Percentiles rank a stretch among this genome's conserved stretches.
phyloP scores from a whole-genome alignment of 2,329 filamentous ascomycete species.

The Ascochyta clinopodiicola region DNA sequence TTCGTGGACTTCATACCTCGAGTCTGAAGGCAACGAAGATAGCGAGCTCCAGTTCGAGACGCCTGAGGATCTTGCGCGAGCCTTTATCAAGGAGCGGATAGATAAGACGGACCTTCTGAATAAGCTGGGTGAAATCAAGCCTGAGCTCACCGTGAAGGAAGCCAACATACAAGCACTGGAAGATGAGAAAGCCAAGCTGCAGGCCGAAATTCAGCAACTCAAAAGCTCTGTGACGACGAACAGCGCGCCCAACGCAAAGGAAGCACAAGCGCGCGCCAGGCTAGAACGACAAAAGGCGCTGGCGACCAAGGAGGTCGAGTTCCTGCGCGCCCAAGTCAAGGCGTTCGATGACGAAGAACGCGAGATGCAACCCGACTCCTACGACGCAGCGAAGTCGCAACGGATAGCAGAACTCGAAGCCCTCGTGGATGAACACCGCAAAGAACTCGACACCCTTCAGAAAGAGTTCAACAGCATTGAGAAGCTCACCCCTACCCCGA shows the following conservation, averaged over 20 bases:
- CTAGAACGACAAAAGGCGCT: conserved; percentile 85
- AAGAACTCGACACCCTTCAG: conserved; percentile 77
- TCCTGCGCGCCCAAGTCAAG: conserved; percentile 89
- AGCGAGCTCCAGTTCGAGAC: conserved; percentile 79
- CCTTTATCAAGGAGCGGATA: conserved; percentile 81
- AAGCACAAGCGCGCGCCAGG: conserved; percentile 72
- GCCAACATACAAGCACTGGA: conserved; percentile 75
- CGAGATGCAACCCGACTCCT: conserved; percentile 80
- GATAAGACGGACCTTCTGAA: conserved; percentile 82
- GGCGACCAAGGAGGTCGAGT: conserved; percentile 91
- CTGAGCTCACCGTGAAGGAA: conserved; percentile 79
- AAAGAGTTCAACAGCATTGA: conserved; percentile 75
- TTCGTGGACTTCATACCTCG: conserved; percentile 86
- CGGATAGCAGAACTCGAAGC: conserved; percentile 82
- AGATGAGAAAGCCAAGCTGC: conserved; percentile 69
- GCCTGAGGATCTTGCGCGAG: conserved; percentile 84
- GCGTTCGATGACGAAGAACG: conserved; percentile 85
- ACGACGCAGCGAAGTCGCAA: conserved; percentile 75
- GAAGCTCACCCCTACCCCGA: conserved; percentile 50
- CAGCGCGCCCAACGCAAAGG: conserved; percentile 54
- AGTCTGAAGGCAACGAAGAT: conserved; percentile 67
- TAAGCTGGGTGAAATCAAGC: conserved; percentile 77
- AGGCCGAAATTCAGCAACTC: conserved; percentile 73
- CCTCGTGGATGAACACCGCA: conserved; percentile 85
- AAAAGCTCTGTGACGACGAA: conserved; percentile 55